These are phyloP conservation scores for Prototheca wickerhamii DNA, from an alignment of 163 green algal genomes.

Conservation along the genomic window DNA sequence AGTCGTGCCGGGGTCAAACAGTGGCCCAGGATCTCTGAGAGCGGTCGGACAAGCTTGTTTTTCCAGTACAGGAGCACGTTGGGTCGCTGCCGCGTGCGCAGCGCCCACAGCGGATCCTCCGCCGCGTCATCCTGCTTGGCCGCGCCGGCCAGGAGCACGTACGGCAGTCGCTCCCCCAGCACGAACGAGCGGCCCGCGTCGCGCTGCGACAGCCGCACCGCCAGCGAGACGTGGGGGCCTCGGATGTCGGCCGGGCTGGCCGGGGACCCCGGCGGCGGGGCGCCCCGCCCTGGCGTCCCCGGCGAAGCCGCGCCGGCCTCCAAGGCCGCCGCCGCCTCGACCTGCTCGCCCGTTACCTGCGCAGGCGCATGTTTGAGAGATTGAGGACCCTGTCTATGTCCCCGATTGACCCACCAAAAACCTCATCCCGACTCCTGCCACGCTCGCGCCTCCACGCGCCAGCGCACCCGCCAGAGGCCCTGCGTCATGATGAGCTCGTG, in stretches of 20 bases:
- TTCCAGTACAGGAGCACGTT: constrained; percentile 4
- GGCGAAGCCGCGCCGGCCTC: background rate
- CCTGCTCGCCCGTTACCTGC: too few species aligned
- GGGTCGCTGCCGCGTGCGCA: background rate
- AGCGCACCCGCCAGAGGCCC: constrained; percentile 41
- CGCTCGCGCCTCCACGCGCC: background rate
- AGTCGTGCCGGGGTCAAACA: constrained; percentile 27
- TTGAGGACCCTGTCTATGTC: background rate
- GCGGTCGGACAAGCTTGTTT: constrained; percentile 53
- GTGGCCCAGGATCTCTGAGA: constrained; percentile 37
- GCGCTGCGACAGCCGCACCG: constrained; percentile 52
- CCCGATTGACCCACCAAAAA: background rate
- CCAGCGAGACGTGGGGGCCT: constrained; percentile 66
- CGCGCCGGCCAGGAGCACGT: constrained; percentile 60
- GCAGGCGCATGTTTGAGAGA: too few species aligned
- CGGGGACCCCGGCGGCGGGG: too few species aligned
- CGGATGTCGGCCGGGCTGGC: constrained; percentile 43
- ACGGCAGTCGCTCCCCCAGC: constrained; percentile 68
- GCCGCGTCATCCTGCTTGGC: constrained; percentile 47
- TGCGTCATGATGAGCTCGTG: constrained; percentile 73
- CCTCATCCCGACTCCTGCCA: background rate
- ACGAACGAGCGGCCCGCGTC: constrained; percentile 63
- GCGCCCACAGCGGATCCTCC: constrained; percentile 60
- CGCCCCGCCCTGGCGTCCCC: background rate
- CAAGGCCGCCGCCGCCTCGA: too few species aligned